Percentiles rank a stretch among this genome's conserved stretches.
These are phyloP conservation scores for Capsella rubella DNA, from an alignment of 441 rosid species.

Conservation along the genomic window DNA sequence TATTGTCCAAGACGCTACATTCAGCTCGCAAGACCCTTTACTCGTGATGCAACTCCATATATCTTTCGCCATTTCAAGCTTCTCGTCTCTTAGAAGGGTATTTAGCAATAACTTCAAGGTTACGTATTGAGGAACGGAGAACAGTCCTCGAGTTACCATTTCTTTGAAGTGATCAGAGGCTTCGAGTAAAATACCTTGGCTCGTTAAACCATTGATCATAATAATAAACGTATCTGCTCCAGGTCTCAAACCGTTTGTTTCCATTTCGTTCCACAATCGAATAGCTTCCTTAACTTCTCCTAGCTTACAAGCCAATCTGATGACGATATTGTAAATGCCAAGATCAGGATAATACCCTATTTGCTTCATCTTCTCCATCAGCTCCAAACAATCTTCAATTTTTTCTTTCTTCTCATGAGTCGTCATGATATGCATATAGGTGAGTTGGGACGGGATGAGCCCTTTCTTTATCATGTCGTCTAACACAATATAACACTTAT, in stretches of 20 bases:
- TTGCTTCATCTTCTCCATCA: constrained; percentile 64
- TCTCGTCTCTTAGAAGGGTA: constrained; percentile 64
- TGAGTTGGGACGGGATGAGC: constrained; percentile 56
- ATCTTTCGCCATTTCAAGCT: constrained; percentile 81
- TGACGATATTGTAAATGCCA: constrained; percentile 62
- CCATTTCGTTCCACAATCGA: constrained; percentile 75
- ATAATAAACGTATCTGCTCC: constrained; percentile 74
- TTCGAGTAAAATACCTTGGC: constrained; percentile 63
- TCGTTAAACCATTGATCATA: constrained; percentile 67
- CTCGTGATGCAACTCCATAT: constrained; percentile 69
- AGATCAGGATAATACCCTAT: constrained; percentile 65
- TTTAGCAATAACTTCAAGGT: constrained; percentile 67
- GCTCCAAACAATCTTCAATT: constrained; percentile 71
- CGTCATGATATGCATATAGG: constrained; percentile 76
- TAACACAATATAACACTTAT: constrained; percentile 63
- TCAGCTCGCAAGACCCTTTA: constrained; percentile 68
- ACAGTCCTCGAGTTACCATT: constrained; percentile 76
- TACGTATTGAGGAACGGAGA: constrained; percentile 69
- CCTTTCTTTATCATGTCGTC: constrained; percentile 65
- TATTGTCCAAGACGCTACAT: constrained; percentile 78
- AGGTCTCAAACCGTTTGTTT: constrained; percentile 67
- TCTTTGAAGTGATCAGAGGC: constrained; percentile 79
- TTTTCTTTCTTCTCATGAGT: constrained; percentile 86
- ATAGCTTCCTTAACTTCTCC: constrained; percentile 71
- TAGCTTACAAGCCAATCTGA: constrained; percentile 76